Evolutionary conservation across 805 yeast species (phyloP), one percentile per base, ranked within the genome.

Genomic region (Yamadazyma insecticola): DNA sequence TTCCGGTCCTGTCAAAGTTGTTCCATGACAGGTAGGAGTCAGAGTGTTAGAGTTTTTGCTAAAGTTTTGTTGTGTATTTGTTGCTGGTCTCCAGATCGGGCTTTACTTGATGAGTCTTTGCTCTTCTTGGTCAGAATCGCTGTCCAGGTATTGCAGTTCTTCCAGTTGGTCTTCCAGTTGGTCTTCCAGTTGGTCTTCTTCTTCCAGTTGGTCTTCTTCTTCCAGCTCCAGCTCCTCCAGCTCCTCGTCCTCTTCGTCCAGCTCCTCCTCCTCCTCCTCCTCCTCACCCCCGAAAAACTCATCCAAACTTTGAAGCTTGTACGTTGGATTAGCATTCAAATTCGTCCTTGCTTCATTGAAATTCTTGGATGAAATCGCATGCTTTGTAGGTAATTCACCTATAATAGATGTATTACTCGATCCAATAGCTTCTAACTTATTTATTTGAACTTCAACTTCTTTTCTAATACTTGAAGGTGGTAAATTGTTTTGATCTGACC

Each of bases 221-320:
- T 31, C 42, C 8, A 26, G 38, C 1, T 37, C 46, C 4, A 33
- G 41, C n/a, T 37, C 42, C 11, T 33, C 45, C 2, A 30, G 37
- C 11, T 24, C 34, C 11, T 38, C 41, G 10, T 30, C 41, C 5
- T 29, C 37, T 10, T 42, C 47, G 4, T 36, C 43, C 2, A 25
- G 26, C 8, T 30, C 42, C 5, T 31, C 40, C n/a, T 33, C 43
- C 5, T 32, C 36, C 11, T 32, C 41, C 10, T 50, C 61, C 3
- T 55, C 60, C 7, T 51, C 59, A 13, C 48, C 32, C 33, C 62
- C 81, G 44, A 89, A 78, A 52, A 89, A 89, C 39, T 89, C 97
- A 48, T 89, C 97, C 35, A 89, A 59, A 35, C 89, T 82, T 52
- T 86, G 95, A 22, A 83, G 55, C 37, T 74, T 72, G 46, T 76